Conservation (phyloP, 2,329 filamentous ascomycete genomes). For the Aureobasidium lini region DNA sequence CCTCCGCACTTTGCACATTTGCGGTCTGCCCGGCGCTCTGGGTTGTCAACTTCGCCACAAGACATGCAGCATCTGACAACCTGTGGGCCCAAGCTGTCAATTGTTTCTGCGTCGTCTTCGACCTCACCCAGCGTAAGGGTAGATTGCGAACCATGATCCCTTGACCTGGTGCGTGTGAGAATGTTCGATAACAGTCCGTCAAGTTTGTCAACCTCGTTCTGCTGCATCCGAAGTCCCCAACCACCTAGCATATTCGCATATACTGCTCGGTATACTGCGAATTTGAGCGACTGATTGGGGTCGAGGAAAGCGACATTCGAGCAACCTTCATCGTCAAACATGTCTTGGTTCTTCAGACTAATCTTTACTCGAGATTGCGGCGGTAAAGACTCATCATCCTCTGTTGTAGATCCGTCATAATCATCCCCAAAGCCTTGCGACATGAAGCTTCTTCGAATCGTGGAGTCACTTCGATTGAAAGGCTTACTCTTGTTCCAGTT, state of each 20-base stretch:
- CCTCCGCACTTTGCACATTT: slow-evolving; percentile 11
- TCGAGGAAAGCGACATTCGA: slow-evolving; percentile 44
- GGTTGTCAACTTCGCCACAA: slow-evolving; percentile 5
- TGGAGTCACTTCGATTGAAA: slow-evolving; percentile 26
- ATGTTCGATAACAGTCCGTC: slow-evolving; percentile 33
- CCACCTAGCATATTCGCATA: slow-evolving; percentile 54
- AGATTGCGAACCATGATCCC: slow-evolving; percentile 10
- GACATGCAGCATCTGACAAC: slow-evolving; percentile 14
- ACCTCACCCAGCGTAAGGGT: slow-evolving; percentile 12
- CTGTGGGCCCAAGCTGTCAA: not conserved
- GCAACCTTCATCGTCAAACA: slow-evolving; percentile 47
- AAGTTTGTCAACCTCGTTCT: slow-evolving; percentile 53
- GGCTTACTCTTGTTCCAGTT: slow-evolving; percentile 38
- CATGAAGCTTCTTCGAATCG: slow-evolving; percentile 19
- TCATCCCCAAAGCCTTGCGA: slow-evolving; percentile 20
- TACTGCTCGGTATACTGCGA: slow-evolving; percentile 45
- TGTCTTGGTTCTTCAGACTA: slow-evolving; percentile 48
- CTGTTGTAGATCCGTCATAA: slow-evolving; percentile 26
- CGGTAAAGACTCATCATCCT: slow-evolving; percentile 29
- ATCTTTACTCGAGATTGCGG: slow-evolving; percentile 38
- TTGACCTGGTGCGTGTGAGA: slow-evolving; percentile 21
- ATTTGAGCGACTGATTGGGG: slow-evolving; percentile 39
- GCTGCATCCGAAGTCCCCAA: slow-evolving; percentile 49
- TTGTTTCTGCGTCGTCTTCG: not conserved
- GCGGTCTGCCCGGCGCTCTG: not conserved